Evolutionary conservation across 768 basidiomycete genomes (phyloP).

Genomic region (Peribolospora kevripleyi): DNA sequence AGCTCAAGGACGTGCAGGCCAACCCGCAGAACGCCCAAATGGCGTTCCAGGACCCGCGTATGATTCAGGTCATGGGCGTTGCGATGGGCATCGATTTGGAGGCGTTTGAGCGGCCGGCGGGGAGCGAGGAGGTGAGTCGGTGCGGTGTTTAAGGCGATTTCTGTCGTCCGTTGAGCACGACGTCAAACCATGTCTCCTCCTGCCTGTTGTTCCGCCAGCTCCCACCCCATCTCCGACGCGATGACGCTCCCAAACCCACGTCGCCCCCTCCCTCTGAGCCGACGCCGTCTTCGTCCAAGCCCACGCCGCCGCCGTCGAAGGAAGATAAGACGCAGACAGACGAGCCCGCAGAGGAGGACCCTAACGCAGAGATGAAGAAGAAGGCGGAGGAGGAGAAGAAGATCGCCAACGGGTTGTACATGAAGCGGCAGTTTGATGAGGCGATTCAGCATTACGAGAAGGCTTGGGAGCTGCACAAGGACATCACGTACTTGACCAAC

Average conservation of each 20-base stretch:
- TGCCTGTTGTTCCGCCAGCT: conserved; percentile 24
- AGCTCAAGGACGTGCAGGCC: conserved; percentile 15
- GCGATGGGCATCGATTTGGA: conserved; percentile 83
- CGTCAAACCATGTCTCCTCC: conserved; percentile 12
- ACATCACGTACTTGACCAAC: conserved; percentile 82
- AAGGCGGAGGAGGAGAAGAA: conserved; percentile 59
- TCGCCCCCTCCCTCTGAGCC: conserved; percentile 12
- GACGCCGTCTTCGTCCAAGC: conserved; percentile 21
- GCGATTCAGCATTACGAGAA: conserved; percentile 52
- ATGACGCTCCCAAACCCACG: neutral
- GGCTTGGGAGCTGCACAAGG: conserved; percentile 85
- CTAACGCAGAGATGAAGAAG: conserved; percentile 50
- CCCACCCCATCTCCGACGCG: conserved; percentile 20
- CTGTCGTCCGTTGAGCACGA: too few species aligned
- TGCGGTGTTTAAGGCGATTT: too few species aligned
- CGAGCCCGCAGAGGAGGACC: conserved; percentile 26
- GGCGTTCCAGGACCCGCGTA: conserved; percentile 55
- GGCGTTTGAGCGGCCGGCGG: conserved; percentile 60
- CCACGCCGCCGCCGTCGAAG: conserved; percentile 25
- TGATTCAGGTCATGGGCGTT: conserved; percentile 71
- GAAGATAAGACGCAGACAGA: conserved; percentile 29
- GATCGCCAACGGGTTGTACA: conserved; percentile 56
- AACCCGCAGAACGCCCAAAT: conserved; percentile 17
- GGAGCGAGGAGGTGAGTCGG: conserved; percentile 41
- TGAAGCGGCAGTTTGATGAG: conserved; percentile 53